A percentile compares a stretch with the other conserved stretches of the same genome.
phyloP scores from a whole-genome alignment of 2,329 filamentous ascomycete genomes.

The Pseudogymnoascus sp. region DNA sequence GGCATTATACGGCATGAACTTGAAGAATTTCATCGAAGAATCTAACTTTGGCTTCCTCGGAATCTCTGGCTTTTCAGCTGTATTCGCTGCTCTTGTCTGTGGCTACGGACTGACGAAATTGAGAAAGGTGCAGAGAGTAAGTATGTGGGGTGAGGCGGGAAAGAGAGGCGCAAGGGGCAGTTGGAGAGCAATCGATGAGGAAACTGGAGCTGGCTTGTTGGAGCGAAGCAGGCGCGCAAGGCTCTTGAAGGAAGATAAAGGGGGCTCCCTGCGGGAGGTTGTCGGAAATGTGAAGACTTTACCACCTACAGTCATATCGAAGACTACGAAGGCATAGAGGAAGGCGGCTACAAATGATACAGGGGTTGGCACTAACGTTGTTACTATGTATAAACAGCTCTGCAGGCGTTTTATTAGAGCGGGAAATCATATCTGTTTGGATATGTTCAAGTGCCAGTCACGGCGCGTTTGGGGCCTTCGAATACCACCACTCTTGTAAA shows the following conservation, averaged over 20 bases:
- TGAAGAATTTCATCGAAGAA: constrained; percentile 98
- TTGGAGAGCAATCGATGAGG: constrained; percentile 16
- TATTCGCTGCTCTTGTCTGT: constrained; percentile 70
- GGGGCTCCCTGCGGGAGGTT: not conserved
- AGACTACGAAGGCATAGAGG: not conserved
- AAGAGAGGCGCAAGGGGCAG: constrained; percentile 19
- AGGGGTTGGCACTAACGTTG: not conserved
- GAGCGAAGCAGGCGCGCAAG: constrained; percentile 22
- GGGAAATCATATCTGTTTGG: not conserved
- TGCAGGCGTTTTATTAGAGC: constrained; percentile 1
- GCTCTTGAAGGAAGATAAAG: not conserved
- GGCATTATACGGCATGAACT: constrained; percentile 99
- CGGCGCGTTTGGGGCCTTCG: not conserved
- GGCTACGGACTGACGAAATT: constrained; percentile 78
- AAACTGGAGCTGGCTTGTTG: constrained; percentile 17
- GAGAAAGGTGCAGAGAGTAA: constrained; percentile 76
- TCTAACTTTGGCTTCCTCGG: constrained; percentile 76
- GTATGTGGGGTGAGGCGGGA: constrained; percentile 54
- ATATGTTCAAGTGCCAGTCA: not conserved
- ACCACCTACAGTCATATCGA: constrained; percentile 5
- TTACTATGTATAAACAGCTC: constrained; percentile 3
- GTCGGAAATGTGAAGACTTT: not conserved
- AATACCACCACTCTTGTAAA: constrained; percentile 7
- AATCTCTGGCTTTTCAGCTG: constrained; percentile 62
- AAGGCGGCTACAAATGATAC: not conserved